Percentiles rank a stretch among this genome's conserved stretches.
phyloP scores from a whole-genome alignment of 257 asterid genomes.

The Salvia miltiorrhiza region DNA sequence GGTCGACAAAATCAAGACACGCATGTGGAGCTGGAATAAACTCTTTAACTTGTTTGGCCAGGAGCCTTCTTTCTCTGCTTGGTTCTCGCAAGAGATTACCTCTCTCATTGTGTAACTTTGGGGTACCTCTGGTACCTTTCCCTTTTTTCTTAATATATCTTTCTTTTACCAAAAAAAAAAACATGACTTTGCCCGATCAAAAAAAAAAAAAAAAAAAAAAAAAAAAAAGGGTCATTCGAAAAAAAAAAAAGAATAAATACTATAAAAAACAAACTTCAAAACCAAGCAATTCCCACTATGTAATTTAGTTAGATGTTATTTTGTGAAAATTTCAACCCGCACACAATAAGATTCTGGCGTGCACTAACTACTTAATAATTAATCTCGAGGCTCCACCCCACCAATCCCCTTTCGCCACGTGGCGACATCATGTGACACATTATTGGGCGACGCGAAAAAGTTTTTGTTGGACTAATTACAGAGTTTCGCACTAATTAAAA shows the following conservation, averaged over 20 bases:
- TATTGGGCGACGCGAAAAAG: slow-evolving; percentile 47
- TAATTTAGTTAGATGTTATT: slow-evolving; percentile 6
- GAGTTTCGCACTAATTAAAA: slow-evolving; percentile 2
- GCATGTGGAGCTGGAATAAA: too few species aligned
- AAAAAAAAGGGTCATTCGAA: too few species aligned
- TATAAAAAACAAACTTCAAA: slow-evolving; percentile 45
- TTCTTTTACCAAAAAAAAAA: too few species aligned
- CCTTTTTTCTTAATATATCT: too few species aligned
- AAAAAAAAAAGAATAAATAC: neutral
- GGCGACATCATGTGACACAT: slow-evolving; percentile 55
- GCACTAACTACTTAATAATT: slow-evolving; percentile 47
- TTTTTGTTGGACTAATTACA: slow-evolving; percentile 19
- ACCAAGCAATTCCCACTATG: slow-evolving; percentile 44
- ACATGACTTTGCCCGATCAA: too few species aligned
- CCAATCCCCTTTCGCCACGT: slow-evolving; percentile 50
- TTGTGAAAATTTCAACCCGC: slow-evolving; percentile 8
- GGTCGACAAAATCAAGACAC: too few species aligned
- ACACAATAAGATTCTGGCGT: slow-evolving; percentile 60
- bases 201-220: too few species aligned
- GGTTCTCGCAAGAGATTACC: too few species aligned
- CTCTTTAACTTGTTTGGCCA: too few species aligned
- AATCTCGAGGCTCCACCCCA: slow-evolving; percentile 48
- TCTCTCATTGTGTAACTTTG: too few species aligned
- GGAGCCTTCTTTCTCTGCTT: too few species aligned
- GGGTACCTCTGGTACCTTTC: too few species aligned